Conservation (phyloP, 352 stramenopile genomes). For the Thraustochytrium sp. region DNA sequence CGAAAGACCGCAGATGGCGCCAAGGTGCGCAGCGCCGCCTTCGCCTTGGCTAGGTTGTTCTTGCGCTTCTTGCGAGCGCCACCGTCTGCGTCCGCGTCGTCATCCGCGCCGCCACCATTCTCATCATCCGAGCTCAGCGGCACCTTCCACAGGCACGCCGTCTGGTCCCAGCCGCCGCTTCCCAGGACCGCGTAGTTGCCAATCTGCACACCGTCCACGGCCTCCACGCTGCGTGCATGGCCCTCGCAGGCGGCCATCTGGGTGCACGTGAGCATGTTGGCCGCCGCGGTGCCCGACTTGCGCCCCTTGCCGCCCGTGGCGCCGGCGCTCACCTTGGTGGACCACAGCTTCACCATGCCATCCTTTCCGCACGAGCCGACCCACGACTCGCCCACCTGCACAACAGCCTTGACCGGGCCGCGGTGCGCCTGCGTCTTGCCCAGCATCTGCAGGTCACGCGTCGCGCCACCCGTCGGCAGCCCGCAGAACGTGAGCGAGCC, state of each 20-base stretch:
- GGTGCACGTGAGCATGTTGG: background rate
- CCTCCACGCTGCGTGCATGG: conserved; percentile 46
- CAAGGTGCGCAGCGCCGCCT: background rate
- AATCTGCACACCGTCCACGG: background rate
- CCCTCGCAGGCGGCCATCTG: conserved; percentile 23
- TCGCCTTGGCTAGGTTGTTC: background rate
- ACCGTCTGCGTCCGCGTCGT: background rate
- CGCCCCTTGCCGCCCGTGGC: too few species aligned
- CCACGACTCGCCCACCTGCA: background rate
- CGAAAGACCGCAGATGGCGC: conserved; percentile 12
- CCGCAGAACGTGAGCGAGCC: background rate
- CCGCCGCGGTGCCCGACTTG: too few species aligned
- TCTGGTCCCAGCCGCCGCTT: conserved; percentile 42
- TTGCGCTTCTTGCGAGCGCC: conserved; percentile 37
- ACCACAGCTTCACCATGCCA: conserved; percentile 41
- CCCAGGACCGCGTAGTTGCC: conserved; percentile 23
- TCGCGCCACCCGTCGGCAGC: background rate
- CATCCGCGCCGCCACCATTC: background rate
- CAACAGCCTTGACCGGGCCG: conserved; percentile 40
- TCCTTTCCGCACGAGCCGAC: conserved; percentile 43
- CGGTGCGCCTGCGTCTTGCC: conserved; percentile 22
- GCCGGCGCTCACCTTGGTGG: too few species aligned
- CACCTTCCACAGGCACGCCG: conserved; percentile 47
- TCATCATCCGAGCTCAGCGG: background rate
- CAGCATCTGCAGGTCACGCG: background rate